Base-by-base conservation (phyloP, 805 yeast genomes). In the Candida koratica region DNA sequence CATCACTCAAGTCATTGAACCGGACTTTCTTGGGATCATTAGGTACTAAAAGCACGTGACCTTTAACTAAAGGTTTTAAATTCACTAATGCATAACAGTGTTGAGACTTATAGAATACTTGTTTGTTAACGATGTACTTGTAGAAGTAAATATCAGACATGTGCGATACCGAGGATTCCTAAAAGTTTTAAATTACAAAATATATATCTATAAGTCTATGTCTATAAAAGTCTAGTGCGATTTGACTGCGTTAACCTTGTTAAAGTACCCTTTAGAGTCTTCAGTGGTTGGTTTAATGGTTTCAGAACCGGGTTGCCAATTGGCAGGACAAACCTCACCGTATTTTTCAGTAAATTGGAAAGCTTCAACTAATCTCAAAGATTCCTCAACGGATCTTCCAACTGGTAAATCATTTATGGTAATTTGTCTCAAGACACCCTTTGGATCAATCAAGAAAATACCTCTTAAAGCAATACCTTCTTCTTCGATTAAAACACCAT, bases 291-390 rank as follows among this genome's bases (percentile, higher is more conserved):
- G 79, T 71, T 85, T 86, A 41, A 85, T 44, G 37, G 90, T 58
- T 61, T 85, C 95, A 45, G 85, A 65, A 73, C 98, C 98, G 47
- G 65, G 66, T 48, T 60, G 64, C 98, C 98, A 90, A 94, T 90
- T 93, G 64, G 97, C 97, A 58, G 98, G 98, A 75, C 97, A 89
- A 52, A 90, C 98, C 75, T 94, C 96, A 73, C 98, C 98, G 81
- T 93, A 75, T 76, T 86, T 84, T 69, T 89, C 97, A 57, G 96
- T 85, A 89, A 95, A 93, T 76, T 90, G 96, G 96, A 93, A 93
- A 54, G 97, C 99, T 66, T 93, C 97, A 47, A 93, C 78, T 62
- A 93, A 79, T 82, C 99, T 89, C 62, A 87, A 76, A 51, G 97
- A 84, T 79, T 93, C 99, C 51, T 89, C 97, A 52, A 93, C 98